Evolutionary conservation across 768 basidiomycete genomes (phyloP), one percentile per base, ranked within the genome.

Genomic region (Lactarius akahatsu): DNA sequence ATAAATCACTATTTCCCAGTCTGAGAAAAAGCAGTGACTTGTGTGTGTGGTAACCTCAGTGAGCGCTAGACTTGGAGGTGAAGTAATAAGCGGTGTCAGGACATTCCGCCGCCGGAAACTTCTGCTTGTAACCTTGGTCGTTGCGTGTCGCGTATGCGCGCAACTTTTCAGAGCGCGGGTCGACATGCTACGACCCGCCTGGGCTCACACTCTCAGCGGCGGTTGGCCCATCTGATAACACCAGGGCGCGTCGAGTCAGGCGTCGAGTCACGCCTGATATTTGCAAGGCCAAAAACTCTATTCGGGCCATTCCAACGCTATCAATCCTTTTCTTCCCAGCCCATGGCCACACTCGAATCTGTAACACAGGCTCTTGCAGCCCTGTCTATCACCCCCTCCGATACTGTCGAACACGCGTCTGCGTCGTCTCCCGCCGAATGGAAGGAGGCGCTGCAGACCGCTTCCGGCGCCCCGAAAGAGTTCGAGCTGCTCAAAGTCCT

Each of bases 401-500:
- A 82, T 1, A 72, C 78, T 18, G 73, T 92, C 50, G 75, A 78
- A 43, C 94, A 96, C 73, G 76, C 77, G 7, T 78, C 83, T 30
- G 84, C 90, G 3, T 84, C 80, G 63, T 91, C 90, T 55, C 92
- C 90, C 1, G 82, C 85, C 0, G 78, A 86, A 55, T 96, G 94
- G 94, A 85, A 85, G 70, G 87, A 87, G 54, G 85, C 88, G 54
- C 78, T 97, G 71, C 79, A 82, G 67, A 80, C 83, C 8, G 76
- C 77, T 59, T 70, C 82, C 45, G 78, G 82, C 15, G 78, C 82
- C 28, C 87, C 89, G 1, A 78, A 78, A 57, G 79, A 80, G 18
- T 91, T 89, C 73, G 85, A 91, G 75, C 82, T 92, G 71, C 83
- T 91, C 75, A 95, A 94, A 77, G 91, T 90, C 57, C 88, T 96